Base-by-base conservation (phyloP, 257 asterid genomes). In the Paraleonurus japonicus region DNA sequence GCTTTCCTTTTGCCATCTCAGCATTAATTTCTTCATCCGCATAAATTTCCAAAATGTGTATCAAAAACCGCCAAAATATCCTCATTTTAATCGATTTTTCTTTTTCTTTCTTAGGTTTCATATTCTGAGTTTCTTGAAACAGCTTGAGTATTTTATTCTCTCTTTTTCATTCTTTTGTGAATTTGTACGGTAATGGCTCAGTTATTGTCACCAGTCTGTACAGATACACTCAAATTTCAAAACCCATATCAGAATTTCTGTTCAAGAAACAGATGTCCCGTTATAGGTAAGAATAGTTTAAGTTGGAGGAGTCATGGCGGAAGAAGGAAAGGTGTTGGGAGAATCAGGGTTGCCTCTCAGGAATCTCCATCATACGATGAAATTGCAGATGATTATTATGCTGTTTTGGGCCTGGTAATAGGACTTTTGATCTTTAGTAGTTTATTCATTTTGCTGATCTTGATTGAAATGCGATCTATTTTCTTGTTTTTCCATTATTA, bases 301-400 rank as follows among this genome's bases (percentile, higher is more conserved):
- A 84, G 65, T 27, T 88, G 89, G 92, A 80, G 88, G 58, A 71
- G 84, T 23, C 50, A 47, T 74, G 81, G 82, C 59, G 85, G 82
- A 6, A 81, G 76, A 58, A 79, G 89, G 73, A 85, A 62, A 80
- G 77, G 79, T 2, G 24, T 63, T 30, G 86, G 88, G 70, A 84
- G 92, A 66, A 71, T 82, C 17, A 89, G 83, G 83, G 92, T 78
- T 73, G 82, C 95, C 24, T 79, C 84, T 72, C 85, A 75, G 73
- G 89, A 82, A 2, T 80, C 95, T 60, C 81, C 88, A 4, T 55
- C 94, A 1, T 28, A 63, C 19, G 84, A 79, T 72, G 95, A 84
- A 54, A 43, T 78, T 80, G 89, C 95, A 0, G 98, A 92, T 77
- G 98, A 92, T 85, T 92, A 86, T 78, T 92, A 92, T 85, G 84